Conservation (phyloP, 192 early-diverging fungal species). For the Chytriomyces confervae region DNA sequence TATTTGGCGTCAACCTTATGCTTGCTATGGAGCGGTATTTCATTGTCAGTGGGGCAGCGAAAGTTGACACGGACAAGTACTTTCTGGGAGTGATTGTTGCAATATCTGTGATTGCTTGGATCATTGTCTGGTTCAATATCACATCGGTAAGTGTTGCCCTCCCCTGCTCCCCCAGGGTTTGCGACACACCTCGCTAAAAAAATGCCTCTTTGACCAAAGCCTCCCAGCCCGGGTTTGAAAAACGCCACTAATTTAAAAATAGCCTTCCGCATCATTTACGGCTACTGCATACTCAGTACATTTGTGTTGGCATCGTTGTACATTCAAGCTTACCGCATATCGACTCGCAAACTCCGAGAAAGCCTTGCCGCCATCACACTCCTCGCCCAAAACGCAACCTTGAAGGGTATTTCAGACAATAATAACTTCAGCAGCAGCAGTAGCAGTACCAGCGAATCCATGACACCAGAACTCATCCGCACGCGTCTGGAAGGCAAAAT, state of each 20-base stretch:
- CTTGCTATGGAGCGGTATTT: constrained; percentile 12
- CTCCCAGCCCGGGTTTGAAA: not conserved
- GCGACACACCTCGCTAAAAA: not conserved
- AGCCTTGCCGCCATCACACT: not conserved
- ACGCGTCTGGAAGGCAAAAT: not conserved
- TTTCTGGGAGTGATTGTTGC: not conserved
- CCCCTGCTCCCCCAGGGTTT: not conserved
- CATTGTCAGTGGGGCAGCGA: not conserved
- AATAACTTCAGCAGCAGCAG: not conserved
- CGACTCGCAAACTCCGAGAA: not conserved
- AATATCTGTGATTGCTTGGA: not conserved
- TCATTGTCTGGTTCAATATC: constrained; percentile 2
- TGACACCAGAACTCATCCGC: not conserved
- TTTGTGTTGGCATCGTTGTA: not conserved
- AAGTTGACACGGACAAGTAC: not conserved
- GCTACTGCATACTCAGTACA: not conserved
- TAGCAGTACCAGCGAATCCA: too few relatives aligned
- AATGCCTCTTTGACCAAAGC: not conserved
- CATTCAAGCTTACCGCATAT: not conserved
- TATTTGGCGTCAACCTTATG: constrained; percentile 4
- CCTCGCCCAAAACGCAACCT: not conserved
- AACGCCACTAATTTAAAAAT: not conserved
- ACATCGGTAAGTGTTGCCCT: not conserved
- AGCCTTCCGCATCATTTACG: not conserved
- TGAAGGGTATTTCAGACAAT: not conserved